Evolutionary conservation across 441 rosid genomes (phyloP).

Genomic region (Omphalea diandra): DNA sequence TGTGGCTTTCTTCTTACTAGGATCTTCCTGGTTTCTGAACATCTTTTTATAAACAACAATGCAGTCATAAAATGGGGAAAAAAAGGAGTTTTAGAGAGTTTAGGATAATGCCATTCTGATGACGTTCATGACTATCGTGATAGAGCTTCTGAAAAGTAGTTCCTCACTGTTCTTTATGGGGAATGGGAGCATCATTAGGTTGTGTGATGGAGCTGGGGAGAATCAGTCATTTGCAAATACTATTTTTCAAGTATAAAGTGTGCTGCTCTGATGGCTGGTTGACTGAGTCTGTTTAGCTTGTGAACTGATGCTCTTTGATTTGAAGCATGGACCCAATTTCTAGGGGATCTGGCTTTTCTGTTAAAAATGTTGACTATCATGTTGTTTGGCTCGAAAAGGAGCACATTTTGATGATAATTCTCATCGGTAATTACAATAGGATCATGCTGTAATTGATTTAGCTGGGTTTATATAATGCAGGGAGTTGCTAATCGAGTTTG

Average conservation of each 20-base stretch:
- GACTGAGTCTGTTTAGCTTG: neutral
- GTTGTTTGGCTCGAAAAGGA: constrained; percentile 18
- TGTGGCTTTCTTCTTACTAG: neutral
- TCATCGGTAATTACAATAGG: neutral
- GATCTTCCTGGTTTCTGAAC: neutral
- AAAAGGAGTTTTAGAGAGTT: neutral
- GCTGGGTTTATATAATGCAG: constrained; percentile 35
- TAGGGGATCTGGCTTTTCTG: neutral
- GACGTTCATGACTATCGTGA: neutral
- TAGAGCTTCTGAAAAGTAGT: neutral
- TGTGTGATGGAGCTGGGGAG: neutral
- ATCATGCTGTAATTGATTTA: constrained; percentile 13
- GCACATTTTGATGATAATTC: constrained; percentile 8
- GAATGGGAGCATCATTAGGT: neutral
- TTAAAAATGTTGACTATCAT: constrained; percentile 13
- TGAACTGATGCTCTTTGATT: neutral
- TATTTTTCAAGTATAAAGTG: neutral
- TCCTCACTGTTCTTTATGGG: too few species aligned
- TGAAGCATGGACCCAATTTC: neutral
- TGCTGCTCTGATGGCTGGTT: neutral
- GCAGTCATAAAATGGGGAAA: neutral
- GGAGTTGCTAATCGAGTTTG: constrained; percentile 91
- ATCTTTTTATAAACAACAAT: neutral
- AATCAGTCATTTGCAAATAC: neutral
- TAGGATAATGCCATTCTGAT: too few species aligned